Percentiles rank a stretch among this genome's conserved stretches.
Conservation (phyloP, 768 basidiomycete genomes). For the Russula sp. region DNA sequence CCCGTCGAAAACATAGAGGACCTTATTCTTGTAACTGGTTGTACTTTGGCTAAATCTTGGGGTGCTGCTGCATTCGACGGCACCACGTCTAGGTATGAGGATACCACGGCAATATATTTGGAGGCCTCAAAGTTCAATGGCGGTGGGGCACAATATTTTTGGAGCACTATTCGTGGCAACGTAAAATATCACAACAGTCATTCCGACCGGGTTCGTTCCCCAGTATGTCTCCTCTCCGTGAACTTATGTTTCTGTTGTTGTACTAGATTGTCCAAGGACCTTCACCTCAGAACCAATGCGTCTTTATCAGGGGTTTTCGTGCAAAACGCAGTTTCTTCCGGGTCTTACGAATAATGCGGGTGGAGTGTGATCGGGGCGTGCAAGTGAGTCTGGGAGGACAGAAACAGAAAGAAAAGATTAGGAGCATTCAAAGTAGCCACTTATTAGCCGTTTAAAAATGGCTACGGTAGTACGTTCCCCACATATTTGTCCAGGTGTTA, state of each 20-base stretch:
- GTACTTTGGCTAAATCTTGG: background rate
- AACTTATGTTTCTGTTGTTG: background rate
- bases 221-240: background rate
- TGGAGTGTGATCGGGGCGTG: too few relatives aligned
- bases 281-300: slow-evolving; percentile 14
- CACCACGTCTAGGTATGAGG: background rate
- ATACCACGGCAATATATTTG: background rate
- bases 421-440: too few relatives aligned
- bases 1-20: background rate
- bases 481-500: too few relatives aligned
- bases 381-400: too few relatives aligned
- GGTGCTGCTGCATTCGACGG: background rate
- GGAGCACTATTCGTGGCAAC: background rate
- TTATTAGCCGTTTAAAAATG: too few relatives aligned
- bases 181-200: background rate
- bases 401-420: too few relatives aligned
- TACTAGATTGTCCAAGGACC: too few relatives aligned
- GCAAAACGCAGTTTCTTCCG: slow-evolving; percentile 11
- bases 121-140: too few relatives aligned
- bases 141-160: background rate
- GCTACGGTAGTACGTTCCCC: too few relatives aligned
- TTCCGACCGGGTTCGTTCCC: background rate
- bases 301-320: slow-evolving; percentile 17
- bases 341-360: too few relatives aligned
- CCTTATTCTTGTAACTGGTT: background rate